These are phyloP conservation scores for Bipolaris bicolor DNA, from an alignment of 2,329 filamentous ascomycete species.

Conservation along the genomic window DNA sequence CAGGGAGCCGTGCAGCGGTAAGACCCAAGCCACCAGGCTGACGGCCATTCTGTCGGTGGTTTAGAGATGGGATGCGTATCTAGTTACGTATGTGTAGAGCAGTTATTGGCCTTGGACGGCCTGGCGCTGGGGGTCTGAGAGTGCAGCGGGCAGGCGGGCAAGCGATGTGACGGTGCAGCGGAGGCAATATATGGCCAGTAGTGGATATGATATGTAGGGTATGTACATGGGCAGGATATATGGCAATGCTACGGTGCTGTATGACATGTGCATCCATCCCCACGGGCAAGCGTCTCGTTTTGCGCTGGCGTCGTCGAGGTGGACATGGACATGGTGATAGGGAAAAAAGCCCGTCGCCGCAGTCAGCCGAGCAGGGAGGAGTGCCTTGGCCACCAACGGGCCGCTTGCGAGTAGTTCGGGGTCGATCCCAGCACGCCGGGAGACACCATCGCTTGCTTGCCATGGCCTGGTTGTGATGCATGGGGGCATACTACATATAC, in stretches of 20 bases:
- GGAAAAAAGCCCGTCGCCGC: conserved; percentile 11
- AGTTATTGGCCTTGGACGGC: no score
- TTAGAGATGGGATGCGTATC: not conserved
- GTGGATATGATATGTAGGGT: no score
- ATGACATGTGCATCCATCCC: no score
- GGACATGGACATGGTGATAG: no score
- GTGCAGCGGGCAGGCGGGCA: no score
- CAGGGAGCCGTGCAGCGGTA: conserved; percentile 6
- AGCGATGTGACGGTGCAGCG: no score
- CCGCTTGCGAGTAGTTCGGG: conserved; percentile 38
- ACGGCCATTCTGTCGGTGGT: conserved; percentile 5
- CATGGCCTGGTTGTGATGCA: conserved; percentile 5
- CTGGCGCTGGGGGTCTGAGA: no score
- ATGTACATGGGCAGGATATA: no score
- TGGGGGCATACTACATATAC: conserved; percentile 22
- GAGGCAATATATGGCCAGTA: no score
- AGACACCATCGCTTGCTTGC: conserved; percentile 1
- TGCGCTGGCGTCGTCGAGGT: conserved; percentile 15
- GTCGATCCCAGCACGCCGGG: conserved; percentile 37
- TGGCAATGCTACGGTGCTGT: no score
- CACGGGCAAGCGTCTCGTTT: conserved; percentile 12
- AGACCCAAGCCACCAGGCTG: conserved; percentile 3
- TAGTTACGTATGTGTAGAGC: no score
- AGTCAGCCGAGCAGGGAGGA: conserved; percentile 9
- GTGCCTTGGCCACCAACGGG: conserved; percentile 24